These are phyloP conservation scores for Leucocoprinus leucothites DNA, from an alignment of 768 basidiomycete genomes.

Conservation along the genomic window DNA sequence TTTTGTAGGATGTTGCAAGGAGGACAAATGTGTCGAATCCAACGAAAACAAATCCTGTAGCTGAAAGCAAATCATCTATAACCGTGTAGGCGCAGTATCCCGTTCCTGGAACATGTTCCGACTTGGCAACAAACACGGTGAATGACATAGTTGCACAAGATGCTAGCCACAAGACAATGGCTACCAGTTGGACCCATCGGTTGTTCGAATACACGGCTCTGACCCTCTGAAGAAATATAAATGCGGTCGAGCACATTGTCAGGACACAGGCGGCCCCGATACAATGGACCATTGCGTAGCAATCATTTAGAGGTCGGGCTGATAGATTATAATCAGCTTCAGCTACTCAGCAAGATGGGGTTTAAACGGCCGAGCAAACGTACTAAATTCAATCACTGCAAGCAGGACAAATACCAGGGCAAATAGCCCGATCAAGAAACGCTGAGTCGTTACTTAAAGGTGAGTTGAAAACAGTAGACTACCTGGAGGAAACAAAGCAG, in stretches of 20 bases:
- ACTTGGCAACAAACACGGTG: constrained; percentile 20
- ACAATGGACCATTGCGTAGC: not conserved
- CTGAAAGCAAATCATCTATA: constrained; percentile 22
- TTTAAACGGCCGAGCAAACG: not conserved
- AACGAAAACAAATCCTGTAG: constrained; percentile 20
- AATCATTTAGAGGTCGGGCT: not conserved
- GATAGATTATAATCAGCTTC: not conserved
- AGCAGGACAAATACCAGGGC: not conserved
- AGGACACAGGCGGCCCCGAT: not conserved
- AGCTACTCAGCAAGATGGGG: not conserved
- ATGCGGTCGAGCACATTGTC: constrained; percentile 13
- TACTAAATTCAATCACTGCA: not conserved
- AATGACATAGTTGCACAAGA: constrained; percentile 21
- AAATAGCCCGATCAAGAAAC: not conserved
- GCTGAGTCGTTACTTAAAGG: not conserved
- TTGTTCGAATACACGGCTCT: constrained; percentile 26
- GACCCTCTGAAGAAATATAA: constrained; percentile 30
- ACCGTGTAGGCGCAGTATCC: constrained; percentile 25
- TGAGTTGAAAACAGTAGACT: no score
- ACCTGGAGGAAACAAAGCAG: constrained; percentile 5
- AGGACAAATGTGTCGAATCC: constrained; percentile 30
- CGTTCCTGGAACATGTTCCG: constrained; percentile 27
- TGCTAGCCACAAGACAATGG: constrained; percentile 25
- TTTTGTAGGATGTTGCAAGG: constrained; percentile 28
- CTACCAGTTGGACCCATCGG: constrained; percentile 20